Evolutionary conservation across 352 stramenopile genomes (phyloP).

Genomic region (Phytophthora nicotianae): DNA sequence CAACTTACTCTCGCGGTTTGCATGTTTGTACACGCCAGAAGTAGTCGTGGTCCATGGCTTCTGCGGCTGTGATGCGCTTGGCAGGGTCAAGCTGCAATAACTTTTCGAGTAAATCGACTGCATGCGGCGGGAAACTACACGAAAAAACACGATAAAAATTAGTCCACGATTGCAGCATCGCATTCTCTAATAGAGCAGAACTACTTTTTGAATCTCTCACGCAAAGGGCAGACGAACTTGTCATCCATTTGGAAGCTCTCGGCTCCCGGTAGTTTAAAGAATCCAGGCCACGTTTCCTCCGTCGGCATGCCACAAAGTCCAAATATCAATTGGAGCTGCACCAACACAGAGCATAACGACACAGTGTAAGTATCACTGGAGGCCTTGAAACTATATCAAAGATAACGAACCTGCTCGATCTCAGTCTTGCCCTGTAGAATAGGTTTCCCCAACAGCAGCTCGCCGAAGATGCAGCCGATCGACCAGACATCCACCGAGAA

Average conservation of each 20-base stretch:
- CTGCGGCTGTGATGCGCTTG: slow-evolving; percentile 93
- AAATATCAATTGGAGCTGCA: slow-evolving; percentile 80
- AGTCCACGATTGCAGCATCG: background rate
- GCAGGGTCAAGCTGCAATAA: slow-evolving; percentile 95
- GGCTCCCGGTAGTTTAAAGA: slow-evolving; percentile 74
- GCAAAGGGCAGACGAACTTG: slow-evolving; percentile 76
- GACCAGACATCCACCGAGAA: slow-evolving; percentile 95
- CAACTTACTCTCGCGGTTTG: slow-evolving; percentile 80
- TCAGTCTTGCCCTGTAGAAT: slow-evolving; percentile 85
- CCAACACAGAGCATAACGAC: slow-evolving; percentile 2
- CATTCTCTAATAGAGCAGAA: background rate
- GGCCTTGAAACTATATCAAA: no score
- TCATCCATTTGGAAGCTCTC: slow-evolving; percentile 76
- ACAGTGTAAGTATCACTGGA: slow-evolving; percentile 3
- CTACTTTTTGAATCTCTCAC: slow-evolving; percentile 84
- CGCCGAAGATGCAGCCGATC: slow-evolving; percentile 89
- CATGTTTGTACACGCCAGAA: slow-evolving; percentile 92
- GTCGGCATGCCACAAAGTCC: slow-evolving; percentile 77
- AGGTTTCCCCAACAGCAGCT: slow-evolving; percentile 79
- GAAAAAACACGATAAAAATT: slow-evolving; percentile 2
- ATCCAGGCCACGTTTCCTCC: slow-evolving; percentile 81
- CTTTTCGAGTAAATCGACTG: slow-evolving; percentile 92
- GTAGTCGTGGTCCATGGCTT: slow-evolving; percentile 97
- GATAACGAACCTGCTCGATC: slow-evolving; percentile 69
- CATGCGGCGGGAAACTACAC: slow-evolving; percentile 72